A percentile compares a stretch with the other conserved stretches of the same genome.
Conservation (phyloP, 441 rosid species). For the Theobroma grandiflorum region DNA sequence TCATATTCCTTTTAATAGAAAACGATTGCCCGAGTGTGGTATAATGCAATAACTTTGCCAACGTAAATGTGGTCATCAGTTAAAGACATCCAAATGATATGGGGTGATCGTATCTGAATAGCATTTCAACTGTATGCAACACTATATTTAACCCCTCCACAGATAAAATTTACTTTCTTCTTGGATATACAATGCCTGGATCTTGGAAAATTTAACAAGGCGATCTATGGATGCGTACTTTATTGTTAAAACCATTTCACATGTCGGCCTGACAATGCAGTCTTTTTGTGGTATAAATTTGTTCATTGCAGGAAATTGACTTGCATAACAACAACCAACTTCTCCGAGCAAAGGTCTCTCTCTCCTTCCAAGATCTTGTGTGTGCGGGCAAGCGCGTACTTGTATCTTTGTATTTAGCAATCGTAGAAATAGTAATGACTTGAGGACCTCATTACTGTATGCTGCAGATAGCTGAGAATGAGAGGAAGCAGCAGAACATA, state of each 20-base stretch:
- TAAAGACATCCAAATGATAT: not conserved
- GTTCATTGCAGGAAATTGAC: slow-evolving; percentile 67
- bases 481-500: slow-evolving; percentile 48
- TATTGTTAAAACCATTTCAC: not conserved
- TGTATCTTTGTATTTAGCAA: not conserved
- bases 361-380: not conserved
- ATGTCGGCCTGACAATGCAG: not conserved
- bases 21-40: not conserved
- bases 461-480: slow-evolving; percentile 44
- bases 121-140: not conserved
- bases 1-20: not conserved
- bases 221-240: not conserved
- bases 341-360: slow-evolving; percentile 72
- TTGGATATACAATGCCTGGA: not conserved
- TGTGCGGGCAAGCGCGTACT: not conserved
- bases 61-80: not conserved
- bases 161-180: not conserved
- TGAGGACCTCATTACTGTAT: not conserved
- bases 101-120: not conserved
- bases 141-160: not conserved
- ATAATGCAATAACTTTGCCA: not conserved
- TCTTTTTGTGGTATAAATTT: slow-evolving; percentile 4
- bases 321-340: slow-evolving; percentile 79
- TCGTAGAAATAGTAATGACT: not conserved
- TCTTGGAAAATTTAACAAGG: not conserved